These are phyloP conservation scores for Mycena sanguinolenta DNA, from an alignment of 768 basidiomycete species.

Conservation along the genomic window DNA sequence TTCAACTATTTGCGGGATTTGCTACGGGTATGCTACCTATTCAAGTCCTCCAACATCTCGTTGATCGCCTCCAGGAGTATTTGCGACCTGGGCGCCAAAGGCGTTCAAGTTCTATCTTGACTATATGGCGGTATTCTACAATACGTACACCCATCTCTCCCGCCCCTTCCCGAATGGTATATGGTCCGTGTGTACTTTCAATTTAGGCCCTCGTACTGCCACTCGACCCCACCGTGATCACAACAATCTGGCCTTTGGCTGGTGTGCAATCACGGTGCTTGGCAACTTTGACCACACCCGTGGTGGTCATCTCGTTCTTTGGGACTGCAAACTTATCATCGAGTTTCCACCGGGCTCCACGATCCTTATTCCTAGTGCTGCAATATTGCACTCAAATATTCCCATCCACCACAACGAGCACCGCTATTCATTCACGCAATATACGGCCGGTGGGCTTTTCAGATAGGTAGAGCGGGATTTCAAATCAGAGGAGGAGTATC, in stretches of 20 bases:
- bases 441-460: constrained; percentile 2
- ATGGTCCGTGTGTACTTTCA: neutral
- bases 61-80: too few relatives aligned
- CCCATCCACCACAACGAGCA: neutral
- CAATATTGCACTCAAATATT: constrained; percentile 7
- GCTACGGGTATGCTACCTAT: too few relatives aligned
- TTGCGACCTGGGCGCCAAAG: neutral
- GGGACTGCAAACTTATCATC: neutral
- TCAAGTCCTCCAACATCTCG: too few relatives aligned
- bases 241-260: constrained; percentile 1
- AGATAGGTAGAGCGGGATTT: constrained; percentile 1
- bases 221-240: neutral
- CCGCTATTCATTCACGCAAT: constrained; percentile 3
- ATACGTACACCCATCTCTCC: neutral
- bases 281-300: neutral
- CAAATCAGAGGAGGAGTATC: neutral
- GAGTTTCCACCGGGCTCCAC: neutral
- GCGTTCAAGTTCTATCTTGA: neutral
- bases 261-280: neutral
- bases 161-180: constrained; percentile 5
- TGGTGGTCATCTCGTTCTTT: neutral
- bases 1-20: too few relatives aligned
- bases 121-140: neutral
- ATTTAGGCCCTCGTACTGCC: neutral
- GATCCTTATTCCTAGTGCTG: neutral